These are phyloP conservation scores for Pseudogymnoascus sp. DNA, from an alignment of 2,329 filamentous ascomycete species.

Conservation along the genomic window DNA sequence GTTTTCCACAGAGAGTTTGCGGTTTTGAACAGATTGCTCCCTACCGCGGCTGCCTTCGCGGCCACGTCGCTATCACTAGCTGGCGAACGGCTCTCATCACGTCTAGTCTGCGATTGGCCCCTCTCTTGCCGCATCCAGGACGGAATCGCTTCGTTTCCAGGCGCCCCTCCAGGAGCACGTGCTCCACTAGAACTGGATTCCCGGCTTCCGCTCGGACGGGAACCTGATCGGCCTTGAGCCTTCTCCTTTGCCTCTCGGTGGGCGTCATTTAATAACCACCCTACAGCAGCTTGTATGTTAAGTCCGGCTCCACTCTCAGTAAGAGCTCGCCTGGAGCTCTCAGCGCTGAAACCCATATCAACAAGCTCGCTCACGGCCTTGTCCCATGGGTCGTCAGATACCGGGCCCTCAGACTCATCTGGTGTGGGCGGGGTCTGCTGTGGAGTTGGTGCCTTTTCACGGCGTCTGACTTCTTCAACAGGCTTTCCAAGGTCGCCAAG, in stretches of 20 bases:
- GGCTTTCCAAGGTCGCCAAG: conserved; percentile 56
- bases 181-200: conserved; percentile 23
- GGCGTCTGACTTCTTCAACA: conserved; percentile 52
- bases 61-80: conserved; percentile 63
- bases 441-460: conserved; percentile 39
- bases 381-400: conserved; percentile 57
- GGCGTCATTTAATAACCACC: conserved; percentile 84
- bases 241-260: conserved; percentile 76
- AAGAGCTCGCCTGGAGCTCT: conserved; percentile 74
- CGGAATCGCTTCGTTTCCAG: conserved; percentile 37
- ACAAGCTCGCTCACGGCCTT: conserved; percentile 79
- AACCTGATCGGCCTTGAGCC: conserved; percentile 39
- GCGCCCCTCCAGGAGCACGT: conserved; percentile 18
- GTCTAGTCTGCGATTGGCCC: conserved; percentile 38
- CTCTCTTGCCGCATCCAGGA: conserved; percentile 56
- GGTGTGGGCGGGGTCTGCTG: conserved; percentile 17
- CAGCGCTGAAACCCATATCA: conserved; percentile 86
- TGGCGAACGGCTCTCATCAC: conserved; percentile 47
- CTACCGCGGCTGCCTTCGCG: conserved; percentile 73
- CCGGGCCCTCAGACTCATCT: conserved; percentile 17
- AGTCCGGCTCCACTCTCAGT: conserved; percentile 69
- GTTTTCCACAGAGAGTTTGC: conserved; percentile 95
- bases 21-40: conserved; percentile 80
- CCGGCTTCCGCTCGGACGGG: conserved; percentile 28
- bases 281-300: conserved; percentile 78